These are phyloP conservation scores for Pseudophaeomoniella oleicola DNA, from an alignment of 2,329 filamentous ascomycete genomes.

Conservation along the genomic window DNA sequence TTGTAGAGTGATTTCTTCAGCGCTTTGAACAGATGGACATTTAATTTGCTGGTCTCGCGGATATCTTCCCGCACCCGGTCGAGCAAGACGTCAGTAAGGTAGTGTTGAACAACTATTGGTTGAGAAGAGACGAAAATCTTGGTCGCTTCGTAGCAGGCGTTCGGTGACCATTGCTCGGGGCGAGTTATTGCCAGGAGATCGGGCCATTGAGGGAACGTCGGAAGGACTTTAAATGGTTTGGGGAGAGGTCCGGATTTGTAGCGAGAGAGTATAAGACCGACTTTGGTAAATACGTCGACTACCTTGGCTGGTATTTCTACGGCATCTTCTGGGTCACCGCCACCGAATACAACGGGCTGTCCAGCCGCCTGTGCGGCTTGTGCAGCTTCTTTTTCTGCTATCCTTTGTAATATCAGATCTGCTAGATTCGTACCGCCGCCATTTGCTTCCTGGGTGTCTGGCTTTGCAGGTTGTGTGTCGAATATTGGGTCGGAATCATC, in stretches of 20 bases:
- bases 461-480: constrained; percentile 30
- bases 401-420: constrained; percentile 86
- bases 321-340: constrained; percentile 57
- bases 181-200: constrained; percentile 73
- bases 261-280: constrained; percentile 74
- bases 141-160: constrained; percentile 77
- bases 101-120: constrained; percentile 65
- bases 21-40: constrained; percentile 86
- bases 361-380: constrained; percentile 27
- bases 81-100: constrained; percentile 74
- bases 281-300: constrained; percentile 59
- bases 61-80: constrained; percentile 91
- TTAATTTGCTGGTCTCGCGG: constrained; percentile 83
- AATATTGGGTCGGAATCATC: constrained; percentile 61
- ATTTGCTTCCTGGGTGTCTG: constrained; percentile 22
- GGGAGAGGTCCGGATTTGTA: constrained; percentile 95
- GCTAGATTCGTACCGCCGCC: constrained; percentile 64
- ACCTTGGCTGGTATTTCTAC: constrained; percentile 82
- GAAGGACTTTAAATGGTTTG: constrained; percentile 94
- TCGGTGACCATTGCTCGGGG: constrained; percentile 63
- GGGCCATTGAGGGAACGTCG: constrained; percentile 83
- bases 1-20: constrained; percentile 90
- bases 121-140: constrained; percentile 82
- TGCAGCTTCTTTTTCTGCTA: constrained; percentile 73
- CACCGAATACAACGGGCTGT: constrained; percentile 29